A percentile compares a stretch with the other conserved stretches of the same genome.
These are phyloP conservation scores for Solanum bukasovii DNA, from an alignment of 257 asterid genomes.

Conservation along the genomic window DNA sequence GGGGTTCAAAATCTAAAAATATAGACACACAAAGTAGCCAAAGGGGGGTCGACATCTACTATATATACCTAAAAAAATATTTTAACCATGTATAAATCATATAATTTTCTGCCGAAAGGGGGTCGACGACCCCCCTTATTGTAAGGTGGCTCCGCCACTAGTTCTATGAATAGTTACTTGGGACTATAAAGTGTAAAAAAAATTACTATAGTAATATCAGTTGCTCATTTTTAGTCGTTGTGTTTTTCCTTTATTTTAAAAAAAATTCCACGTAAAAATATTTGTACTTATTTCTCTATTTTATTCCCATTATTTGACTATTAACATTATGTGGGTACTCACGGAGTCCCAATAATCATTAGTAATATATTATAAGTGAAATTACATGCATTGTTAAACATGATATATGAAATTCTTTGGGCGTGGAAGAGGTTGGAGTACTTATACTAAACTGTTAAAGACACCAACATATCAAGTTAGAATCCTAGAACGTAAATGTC, in stretches of 20 bases:
- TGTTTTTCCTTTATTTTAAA: background rate
- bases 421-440: background rate
- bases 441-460: background rate
- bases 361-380: background rate
- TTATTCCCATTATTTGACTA: background rate
- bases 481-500: background rate
- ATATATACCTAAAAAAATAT: too few relatives aligned
- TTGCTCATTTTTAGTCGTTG: background rate
- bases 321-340: background rate
- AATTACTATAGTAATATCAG: too few relatives aligned
- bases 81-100: too few relatives aligned
- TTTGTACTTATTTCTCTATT: background rate
- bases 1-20: too few relatives aligned
- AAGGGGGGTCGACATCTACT: too few relatives aligned
- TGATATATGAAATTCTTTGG: background rate
- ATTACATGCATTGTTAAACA: background rate
- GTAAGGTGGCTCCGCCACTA: too few relatives aligned
- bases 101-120: too few relatives aligned
- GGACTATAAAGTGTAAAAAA: background rate
- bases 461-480: background rate
- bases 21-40: too few relatives aligned
- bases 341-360: background rate
- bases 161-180: background rate
- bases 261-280: background rate
- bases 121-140: too few relatives aligned